Evolutionary conservation across 1,284 basidiomycete species (phyloP).

Genomic region (Trametes polyzona): DNA sequence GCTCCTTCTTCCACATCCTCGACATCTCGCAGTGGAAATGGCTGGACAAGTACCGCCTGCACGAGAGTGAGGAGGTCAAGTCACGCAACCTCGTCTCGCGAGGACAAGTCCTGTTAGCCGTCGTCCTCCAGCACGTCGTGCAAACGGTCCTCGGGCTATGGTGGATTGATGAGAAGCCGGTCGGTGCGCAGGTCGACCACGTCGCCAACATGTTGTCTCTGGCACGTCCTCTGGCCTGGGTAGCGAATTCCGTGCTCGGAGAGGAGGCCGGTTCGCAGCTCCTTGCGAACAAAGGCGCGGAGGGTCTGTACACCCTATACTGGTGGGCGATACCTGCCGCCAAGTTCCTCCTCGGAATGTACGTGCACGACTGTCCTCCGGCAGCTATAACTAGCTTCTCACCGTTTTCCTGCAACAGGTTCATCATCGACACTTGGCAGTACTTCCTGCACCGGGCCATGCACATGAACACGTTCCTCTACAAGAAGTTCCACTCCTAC

Average conservation of each 20-base stretch:
- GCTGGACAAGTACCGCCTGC: slow-evolving; percentile 87
- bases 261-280: slow-evolving; percentile 31
- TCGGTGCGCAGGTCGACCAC: slow-evolving; percentile 54
- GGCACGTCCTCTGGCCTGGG: slow-evolving; percentile 43
- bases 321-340: slow-evolving; percentile 92
- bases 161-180: slow-evolving; percentile 64
- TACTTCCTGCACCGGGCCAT: slow-evolving; percentile 94
- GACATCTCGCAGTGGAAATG: slow-evolving; percentile 78
- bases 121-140: slow-evolving; percentile 60
- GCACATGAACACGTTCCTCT: slow-evolving; percentile 91
- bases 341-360: slow-evolving; percentile 88
- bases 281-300: slow-evolving; percentile 51
- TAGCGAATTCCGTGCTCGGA: slow-evolving; percentile 49
- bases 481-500: slow-evolving; percentile 91
- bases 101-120: slow-evolving; percentile 69
- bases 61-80: slow-evolving; percentile 84
- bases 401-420: slow-evolving; percentile 54
- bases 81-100: slow-evolving; percentile 79
- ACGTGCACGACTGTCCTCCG: slow-evolving; percentile 43
- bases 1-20: slow-evolving; percentile 81
- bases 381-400: slow-evolving; percentile 11
- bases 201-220: slow-evolving; percentile 47
- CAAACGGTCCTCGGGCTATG: slow-evolving; percentile 81
- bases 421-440: slow-evolving; percentile 98
- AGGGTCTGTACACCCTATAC: slow-evolving; percentile 74